Conservation (phyloP, 2,329 filamentous ascomycete genomes). For the Tolypocladium nubicola region DNA sequence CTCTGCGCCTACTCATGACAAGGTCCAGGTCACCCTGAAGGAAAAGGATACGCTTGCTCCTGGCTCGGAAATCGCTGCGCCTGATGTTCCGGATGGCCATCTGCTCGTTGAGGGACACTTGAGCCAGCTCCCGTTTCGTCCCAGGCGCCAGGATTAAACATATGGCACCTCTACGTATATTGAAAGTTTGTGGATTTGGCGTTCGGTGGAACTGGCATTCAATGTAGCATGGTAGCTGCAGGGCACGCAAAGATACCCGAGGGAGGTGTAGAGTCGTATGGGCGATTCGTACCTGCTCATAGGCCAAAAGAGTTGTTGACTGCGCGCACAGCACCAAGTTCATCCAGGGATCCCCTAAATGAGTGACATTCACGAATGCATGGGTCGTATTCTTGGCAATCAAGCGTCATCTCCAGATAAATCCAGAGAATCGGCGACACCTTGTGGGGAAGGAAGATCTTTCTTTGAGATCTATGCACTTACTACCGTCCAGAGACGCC, state of each 20-base stretch:
- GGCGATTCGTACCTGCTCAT: background rate
- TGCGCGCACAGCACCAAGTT: background rate
- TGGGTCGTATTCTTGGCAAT: slow-evolving; percentile 56
- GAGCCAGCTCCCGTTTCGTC: slow-evolving; percentile 18
- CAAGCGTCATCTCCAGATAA: slow-evolving; percentile 67
- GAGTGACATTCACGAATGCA: background rate
- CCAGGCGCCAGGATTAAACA: background rate
- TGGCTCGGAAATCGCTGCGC: slow-evolving; percentile 9
- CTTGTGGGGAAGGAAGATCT: slow-evolving; percentile 55
- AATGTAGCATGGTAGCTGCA: background rate
- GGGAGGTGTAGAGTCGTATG: background rate
- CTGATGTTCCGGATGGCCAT: slow-evolving; percentile 27
- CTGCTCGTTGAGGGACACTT: slow-evolving; percentile 41
- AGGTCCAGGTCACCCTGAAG: slow-evolving; percentile 36
- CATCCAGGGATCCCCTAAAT: background rate
- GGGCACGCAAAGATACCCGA: background rate
- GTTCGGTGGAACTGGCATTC: background rate
- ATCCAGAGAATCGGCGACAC: slow-evolving; percentile 77
- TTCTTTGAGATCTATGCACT: slow-evolving; percentile 48
- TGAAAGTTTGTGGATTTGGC: background rate
- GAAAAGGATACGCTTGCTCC: slow-evolving; percentile 33
- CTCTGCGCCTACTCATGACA: slow-evolving; percentile 11
- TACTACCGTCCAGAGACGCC: slow-evolving; percentile 49
- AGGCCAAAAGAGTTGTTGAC: background rate
- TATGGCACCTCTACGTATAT: background rate